phyloP scores from a whole-genome alignment of 2,329 filamentous ascomycete genomes.

The Pseudogymnoascus sp. region DNA sequence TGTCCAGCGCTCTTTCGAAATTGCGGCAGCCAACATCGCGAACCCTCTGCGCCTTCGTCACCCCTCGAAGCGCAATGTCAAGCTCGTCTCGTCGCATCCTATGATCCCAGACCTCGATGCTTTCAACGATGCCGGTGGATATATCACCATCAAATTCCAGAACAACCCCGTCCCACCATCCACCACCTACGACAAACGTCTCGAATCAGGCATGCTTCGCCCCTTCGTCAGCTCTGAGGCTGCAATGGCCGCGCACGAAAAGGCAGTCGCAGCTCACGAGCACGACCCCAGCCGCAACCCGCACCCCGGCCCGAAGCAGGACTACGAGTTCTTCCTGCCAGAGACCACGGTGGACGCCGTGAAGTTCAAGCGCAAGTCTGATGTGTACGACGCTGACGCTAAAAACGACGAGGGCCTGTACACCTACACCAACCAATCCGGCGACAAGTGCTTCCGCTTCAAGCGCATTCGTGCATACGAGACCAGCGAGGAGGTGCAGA shows the following conservation, averaged over 20 bases:
- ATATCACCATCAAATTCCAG: conserved; percentile 61
- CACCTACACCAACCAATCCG: conserved; percentile 40
- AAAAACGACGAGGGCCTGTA: conserved; percentile 48
- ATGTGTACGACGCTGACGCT: conserved; percentile 44
- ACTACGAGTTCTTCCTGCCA: conserved; percentile 60
- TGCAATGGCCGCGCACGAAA: conserved; percentile 43
- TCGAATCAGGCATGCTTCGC: conserved; percentile 53
- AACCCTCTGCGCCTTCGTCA: conserved; percentile 48
- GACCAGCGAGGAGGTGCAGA: conserved; percentile 43
- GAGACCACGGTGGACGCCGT: conserved; percentile 40
- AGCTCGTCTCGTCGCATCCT: conserved; percentile 51
- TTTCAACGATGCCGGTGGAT: conserved; percentile 63
- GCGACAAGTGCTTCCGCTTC: conserved; percentile 49
- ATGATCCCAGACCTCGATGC: conserved; percentile 58
- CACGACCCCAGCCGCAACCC: conserved; percentile 48
- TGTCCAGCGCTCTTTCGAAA: conserved; percentile 55
- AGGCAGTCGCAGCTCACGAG: conserved; percentile 46
- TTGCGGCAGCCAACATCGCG: conserved; percentile 45
- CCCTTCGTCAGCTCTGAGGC: conserved; percentile 49
- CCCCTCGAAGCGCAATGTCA: conserved; percentile 47
- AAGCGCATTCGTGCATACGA: conserved; percentile 57
- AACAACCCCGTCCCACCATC: conserved; percentile 52
- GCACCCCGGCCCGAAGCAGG: conserved; percentile 49
- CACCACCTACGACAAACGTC: conserved; percentile 49
- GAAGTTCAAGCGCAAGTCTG: conserved; percentile 54